Conservation (phyloP, 306 rosid genomes). For the Oxytropis ochrocephala region DNA sequence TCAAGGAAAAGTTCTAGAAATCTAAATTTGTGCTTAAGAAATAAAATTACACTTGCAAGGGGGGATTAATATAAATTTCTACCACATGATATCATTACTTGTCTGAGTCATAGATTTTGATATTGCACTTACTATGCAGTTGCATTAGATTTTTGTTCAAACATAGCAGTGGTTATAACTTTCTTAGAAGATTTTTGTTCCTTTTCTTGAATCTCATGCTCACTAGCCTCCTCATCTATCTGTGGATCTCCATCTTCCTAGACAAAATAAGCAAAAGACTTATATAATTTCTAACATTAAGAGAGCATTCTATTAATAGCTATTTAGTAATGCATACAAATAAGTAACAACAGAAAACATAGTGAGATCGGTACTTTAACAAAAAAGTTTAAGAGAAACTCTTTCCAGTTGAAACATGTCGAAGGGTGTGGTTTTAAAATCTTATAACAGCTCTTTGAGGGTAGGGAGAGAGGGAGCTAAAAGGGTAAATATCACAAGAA, state of each 20-base stretch:
- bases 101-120: too few relatives aligned
- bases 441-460: background rate
- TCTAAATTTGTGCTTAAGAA: too few relatives aligned
- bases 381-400: background rate
- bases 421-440: background rate
- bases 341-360: background rate
- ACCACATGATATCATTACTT: too few relatives aligned
- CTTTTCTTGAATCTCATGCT: slow-evolving; percentile 29
- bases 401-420: background rate
- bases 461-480: background rate
- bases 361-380: background rate
- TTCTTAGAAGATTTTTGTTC: slow-evolving; percentile 35
- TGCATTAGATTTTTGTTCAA: too few relatives aligned
- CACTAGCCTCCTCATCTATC: slow-evolving; percentile 26
- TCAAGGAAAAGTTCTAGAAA: too few relatives aligned
- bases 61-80: too few relatives aligned
- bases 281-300: background rate
- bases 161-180: slow-evolving; percentile 64
- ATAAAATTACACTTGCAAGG: too few relatives aligned
- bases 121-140: too few relatives aligned
- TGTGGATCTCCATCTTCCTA: slow-evolving; percentile 52
- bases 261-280: slow-evolving; percentile 22
- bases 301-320: background rate
- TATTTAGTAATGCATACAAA: background rate
- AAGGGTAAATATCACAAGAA: background rate